Evolutionary conservation across 2,329 filamentous ascomycete species (phyloP).

Genomic region (Hymenoscyphus occultus): DNA sequence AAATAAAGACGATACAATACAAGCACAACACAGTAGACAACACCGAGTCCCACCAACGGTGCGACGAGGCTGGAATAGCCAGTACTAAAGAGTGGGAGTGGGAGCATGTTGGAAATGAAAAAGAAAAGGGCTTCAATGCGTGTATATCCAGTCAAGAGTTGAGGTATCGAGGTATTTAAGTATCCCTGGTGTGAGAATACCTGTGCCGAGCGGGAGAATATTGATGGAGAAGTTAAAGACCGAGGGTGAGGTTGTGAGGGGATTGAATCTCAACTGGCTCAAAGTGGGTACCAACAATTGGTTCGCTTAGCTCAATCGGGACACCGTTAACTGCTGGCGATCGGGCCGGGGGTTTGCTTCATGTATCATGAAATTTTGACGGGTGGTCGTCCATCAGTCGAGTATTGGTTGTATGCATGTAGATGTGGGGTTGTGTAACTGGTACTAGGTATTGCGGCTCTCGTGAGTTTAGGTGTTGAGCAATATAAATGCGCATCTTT

Average conservation of each 20-base stretch:
- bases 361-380: neutral
- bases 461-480: neutral
- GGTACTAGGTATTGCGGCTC: neutral
- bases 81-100: neutral
- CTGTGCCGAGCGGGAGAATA: neutral
- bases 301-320: neutral
- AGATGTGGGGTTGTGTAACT: neutral
- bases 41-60: neutral
- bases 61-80: neutral
- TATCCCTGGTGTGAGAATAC: neutral
- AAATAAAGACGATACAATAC: slow-evolving; percentile 33
- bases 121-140: neutral
- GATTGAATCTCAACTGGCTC: neutral
- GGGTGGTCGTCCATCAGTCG: neutral
- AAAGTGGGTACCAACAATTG: neutral
- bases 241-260: neutral
- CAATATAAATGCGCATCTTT: neutral
- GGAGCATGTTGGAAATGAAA: neutral
- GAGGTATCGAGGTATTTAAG: neutral
- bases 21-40: slow-evolving; percentile 2
- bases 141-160: neutral
- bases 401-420: neutral
- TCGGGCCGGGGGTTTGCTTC: neutral
- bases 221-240: neutral
- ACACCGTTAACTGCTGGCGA: neutral